phyloP scores from a whole-genome alignment of 1,284 basidiomycete species.

The Tilletia indica region DNA sequence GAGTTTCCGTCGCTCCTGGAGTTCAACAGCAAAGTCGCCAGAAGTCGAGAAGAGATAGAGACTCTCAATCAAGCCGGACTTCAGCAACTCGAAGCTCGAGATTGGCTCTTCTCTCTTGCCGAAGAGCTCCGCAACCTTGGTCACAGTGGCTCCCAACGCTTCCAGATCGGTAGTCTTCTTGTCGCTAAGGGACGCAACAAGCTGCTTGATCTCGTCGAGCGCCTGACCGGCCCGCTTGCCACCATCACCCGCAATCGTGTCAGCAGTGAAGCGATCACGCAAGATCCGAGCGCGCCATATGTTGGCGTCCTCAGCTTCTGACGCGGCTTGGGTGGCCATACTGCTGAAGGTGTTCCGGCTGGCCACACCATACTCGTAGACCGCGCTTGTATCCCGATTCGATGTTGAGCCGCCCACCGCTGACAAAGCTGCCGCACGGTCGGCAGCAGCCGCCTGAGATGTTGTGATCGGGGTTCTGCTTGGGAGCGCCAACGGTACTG shows the following conservation, averaged over 20 bases:
- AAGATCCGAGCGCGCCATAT: constrained; percentile 48
- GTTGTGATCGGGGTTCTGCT: background rate
- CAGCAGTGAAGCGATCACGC: constrained; percentile 36
- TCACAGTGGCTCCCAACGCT: constrained; percentile 67
- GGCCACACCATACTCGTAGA: background rate
- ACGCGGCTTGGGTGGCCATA: background rate
- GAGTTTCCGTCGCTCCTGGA: constrained; percentile 32
- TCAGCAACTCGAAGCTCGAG: constrained; percentile 91
- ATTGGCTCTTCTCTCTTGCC: constrained; percentile 69
- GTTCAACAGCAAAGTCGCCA: constrained; percentile 26
- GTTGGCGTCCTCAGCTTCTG: constrained; percentile 42
- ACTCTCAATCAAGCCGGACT: constrained; percentile 87
- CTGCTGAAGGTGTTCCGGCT: constrained; percentile 10
- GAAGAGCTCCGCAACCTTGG: constrained; percentile 76
- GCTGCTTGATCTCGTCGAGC: constrained; percentile 39
- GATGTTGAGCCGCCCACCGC: background rate
- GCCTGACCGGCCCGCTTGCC: constrained; percentile 37
- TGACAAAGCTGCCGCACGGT: background rate
- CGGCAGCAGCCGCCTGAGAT: constrained; percentile 12
- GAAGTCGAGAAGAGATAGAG: constrained; percentile 75
- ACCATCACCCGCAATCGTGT: constrained; percentile 31
- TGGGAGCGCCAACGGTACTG: constrained; percentile 11
- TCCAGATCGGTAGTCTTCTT: constrained; percentile 54
- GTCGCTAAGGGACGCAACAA: constrained; percentile 28
- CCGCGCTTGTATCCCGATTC: background rate